Evolutionary conservation across 2,329 filamentous ascomycete genomes (phyloP).

Genomic region (Colletotrichum costaricense): DNA sequence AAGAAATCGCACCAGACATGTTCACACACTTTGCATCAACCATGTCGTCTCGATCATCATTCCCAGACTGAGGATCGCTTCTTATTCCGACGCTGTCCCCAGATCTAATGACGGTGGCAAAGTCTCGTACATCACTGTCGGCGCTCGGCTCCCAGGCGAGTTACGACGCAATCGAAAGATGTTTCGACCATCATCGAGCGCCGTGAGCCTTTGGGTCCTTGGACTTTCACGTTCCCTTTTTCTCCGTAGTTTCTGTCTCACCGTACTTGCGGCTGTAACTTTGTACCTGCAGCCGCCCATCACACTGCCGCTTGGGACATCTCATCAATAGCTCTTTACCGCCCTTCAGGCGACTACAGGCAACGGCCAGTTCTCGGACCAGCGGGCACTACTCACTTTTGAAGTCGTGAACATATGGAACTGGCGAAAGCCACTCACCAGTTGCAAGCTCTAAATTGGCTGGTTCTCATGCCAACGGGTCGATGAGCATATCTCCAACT

Average conservation of each 20-base stretch:
- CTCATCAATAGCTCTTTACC: conserved; percentile 13
- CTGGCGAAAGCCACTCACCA: not conserved
- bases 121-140: not conserved
- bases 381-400: not conserved
- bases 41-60: not conserved
- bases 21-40: not conserved
- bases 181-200: conserved; percentile 19
- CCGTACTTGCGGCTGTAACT: conserved; percentile 13
- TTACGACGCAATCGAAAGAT: not conserved
- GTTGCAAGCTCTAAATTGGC: not conserved
- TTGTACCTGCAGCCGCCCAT: conserved; percentile 30
- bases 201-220: not conserved
- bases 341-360: conserved; percentile 14
- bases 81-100: not conserved
- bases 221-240: not conserved
- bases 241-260: not conserved
- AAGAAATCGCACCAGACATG: not conserved
- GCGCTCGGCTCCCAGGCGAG: conserved; percentile 3
- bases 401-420: not conserved
- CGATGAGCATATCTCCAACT: not conserved
- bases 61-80: not conserved
- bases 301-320: not conserved
- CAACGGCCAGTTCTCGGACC: not conserved
- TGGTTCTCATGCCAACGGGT: conserved; percentile 4
- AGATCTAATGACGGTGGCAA: conserved; percentile 5